Conservation (phyloP, 2,329 filamentous ascomycete species). For the Juglanconis juglandina region DNA sequence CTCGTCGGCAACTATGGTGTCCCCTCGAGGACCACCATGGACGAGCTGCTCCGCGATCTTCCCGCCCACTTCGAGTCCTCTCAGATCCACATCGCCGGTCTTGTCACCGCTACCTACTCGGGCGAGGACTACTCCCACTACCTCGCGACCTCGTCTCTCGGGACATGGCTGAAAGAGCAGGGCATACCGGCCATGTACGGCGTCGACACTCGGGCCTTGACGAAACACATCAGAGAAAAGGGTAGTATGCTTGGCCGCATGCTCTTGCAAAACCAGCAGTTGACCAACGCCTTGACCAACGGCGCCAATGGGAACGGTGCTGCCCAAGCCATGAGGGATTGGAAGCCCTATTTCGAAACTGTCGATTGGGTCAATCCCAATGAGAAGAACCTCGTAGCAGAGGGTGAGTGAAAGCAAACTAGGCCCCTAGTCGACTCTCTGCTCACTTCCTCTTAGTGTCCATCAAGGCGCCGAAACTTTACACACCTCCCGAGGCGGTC, state of each 20-base stretch:
- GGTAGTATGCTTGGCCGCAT: conserved; percentile 95
- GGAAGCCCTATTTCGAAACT: conserved; percentile 65
- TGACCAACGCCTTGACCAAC: conserved; percentile 41
- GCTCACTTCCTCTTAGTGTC: conserved; percentile 66
- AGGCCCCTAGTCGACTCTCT: conserved; percentile 22
- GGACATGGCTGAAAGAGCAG: conserved; percentile 94
- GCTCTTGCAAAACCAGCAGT: conserved; percentile 63
- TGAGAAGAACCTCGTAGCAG: conserved; percentile 83
- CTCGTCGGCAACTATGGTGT: conserved; percentile 97
- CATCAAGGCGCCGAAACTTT: conserved; percentile 79
- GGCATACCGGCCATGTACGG: conserved; percentile 91
- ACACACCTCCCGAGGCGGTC: conserved; percentile 67
- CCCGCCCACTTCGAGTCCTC: conserved; percentile 91
- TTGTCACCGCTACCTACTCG: conserved; percentile 86
- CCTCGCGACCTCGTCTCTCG: conserved; percentile 84
- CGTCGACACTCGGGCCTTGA: conserved; percentile 88
- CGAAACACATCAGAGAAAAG: conserved; percentile 88
- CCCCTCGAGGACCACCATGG: conserved; percentile 78
- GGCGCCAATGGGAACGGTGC: conserved; percentile 37
- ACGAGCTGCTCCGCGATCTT: conserved; percentile 79
- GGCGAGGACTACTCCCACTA: conserved; percentile 96
- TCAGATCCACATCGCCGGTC: conserved; percentile 88
- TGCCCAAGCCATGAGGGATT: conserved; percentile 36
- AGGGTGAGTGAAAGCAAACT: conserved; percentile 64
- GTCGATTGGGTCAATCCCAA: conserved; percentile 92